Evolutionary conservation across 2,329 filamentous ascomycete species (phyloP).

Genomic region (Alternaria dauci): DNA sequence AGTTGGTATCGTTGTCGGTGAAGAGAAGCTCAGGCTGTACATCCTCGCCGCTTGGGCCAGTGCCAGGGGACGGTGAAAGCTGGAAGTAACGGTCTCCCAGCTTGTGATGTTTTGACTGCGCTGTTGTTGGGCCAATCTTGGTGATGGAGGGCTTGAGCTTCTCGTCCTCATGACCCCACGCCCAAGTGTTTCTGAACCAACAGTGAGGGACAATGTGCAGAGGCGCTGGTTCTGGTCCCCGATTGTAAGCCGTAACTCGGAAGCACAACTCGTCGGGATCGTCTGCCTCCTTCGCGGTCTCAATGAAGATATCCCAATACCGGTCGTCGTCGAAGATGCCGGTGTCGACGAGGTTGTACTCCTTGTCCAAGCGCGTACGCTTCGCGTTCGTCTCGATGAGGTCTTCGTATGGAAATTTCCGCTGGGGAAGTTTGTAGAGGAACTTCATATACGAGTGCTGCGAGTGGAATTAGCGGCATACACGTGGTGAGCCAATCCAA

Average conservation of each 20-base stretch:
- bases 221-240: constrained; percentile 87
- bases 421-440: constrained; percentile 96
- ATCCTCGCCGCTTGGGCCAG: constrained; percentile 79
- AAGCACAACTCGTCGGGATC: constrained; percentile 92
- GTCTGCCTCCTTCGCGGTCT: constrained; percentile 92
- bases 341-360: constrained; percentile 93
- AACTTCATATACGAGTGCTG: constrained; percentile 99
- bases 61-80: constrained; percentile 87
- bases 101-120: constrained; percentile 79
- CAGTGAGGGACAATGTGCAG: constrained; percentile 93
- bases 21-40: constrained; percentile 86
- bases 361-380: constrained; percentile 77
- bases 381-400: constrained; percentile 83
- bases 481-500: constrained; percentile 45
- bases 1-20: constrained; percentile 96
- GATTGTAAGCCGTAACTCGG: constrained; percentile 95
- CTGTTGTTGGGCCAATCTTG: constrained; percentile 70
- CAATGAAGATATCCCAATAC: constrained; percentile 98
- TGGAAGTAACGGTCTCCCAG: constrained; percentile 85
- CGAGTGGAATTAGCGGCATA: constrained; percentile 40
- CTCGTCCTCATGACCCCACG: constrained; percentile 81
- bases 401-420: constrained; percentile 89
- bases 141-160: constrained; percentile 83
- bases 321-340: constrained; percentile 85
- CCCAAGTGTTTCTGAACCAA: constrained; percentile 98